Evolutionary conservation across 805 yeast species (phyloP), one percentile per base, ranked within the genome.

Genomic region (Cephaloascus fragrans): DNA sequence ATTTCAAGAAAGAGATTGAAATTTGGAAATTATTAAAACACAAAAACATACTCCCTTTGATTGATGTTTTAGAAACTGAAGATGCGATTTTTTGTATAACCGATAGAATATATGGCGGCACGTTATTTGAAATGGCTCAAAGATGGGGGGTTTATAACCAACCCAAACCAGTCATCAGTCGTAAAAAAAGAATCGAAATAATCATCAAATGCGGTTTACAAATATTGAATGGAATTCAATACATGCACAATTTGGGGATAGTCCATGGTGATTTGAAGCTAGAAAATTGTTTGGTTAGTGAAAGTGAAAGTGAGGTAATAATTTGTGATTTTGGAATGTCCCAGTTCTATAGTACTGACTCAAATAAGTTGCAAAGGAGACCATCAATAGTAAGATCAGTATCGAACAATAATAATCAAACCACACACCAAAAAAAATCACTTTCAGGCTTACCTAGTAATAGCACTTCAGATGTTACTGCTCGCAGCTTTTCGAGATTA

Each of bases 251-350:
- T 4, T 60, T 62, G 47, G 75, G 79, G 1, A 67, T 84, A 26
- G 83, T 80, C 6, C 96, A 86, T 50, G 89, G 95, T 2, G 96
- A 86, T 59, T 56, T 86, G 36, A 86, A 86, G 58, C 65, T 86
- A 34, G 96, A 86, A 49, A 86, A 86, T 51, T 83, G 90, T 44
- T 61, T 86, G 34, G 55, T 85, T 19, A 79, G 79, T 44, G 61
- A 64, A 17, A 35, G 46, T 19, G 47, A 48, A 36, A 49, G 55
- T 39, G 62, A 61, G 34, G 65, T 85, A 44, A 53, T 81, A 19
- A 54, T 89, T 4, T 85, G 96, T 60, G 97, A 89, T 59, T 89
- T 89, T 62, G 97, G 97, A 4, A 85, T 89, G 94, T 62, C 77
- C 3, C 45, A 50, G 38, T 53, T 47, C 43, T 47, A n/a, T 14